A percentile compares a stretch with the other conserved stretches of the same genome.
phyloP scores from a whole-genome alignment of 139 green algal genomes.

The Bryopsis sp. region DNA sequence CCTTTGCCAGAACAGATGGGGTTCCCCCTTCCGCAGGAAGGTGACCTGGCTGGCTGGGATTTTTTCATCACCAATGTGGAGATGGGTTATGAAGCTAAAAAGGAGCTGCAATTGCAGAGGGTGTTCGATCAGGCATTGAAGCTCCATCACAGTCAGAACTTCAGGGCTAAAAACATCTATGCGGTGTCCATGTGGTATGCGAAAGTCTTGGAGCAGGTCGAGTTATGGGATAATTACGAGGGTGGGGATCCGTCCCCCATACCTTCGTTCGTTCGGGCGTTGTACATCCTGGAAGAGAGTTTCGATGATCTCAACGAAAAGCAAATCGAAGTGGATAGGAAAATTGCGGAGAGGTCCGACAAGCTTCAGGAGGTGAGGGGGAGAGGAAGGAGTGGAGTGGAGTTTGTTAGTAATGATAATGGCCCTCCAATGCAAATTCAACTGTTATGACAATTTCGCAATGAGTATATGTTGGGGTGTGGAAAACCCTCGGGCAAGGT shows the following conservation, averaged over 20 bases:
- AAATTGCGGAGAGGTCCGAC: not conserved
- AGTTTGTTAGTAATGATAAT: no score
- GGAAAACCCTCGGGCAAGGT: no score
- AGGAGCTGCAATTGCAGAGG: not conserved
- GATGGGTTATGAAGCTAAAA: not conserved
- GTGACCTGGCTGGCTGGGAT: no score
- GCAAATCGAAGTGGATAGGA: conserved; percentile 12
- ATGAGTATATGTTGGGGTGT: no score
- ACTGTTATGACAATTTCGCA: no score
- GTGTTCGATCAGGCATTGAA: conserved; percentile 17
- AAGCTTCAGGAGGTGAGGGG: not conserved
- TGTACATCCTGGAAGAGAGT: conserved; percentile 15
- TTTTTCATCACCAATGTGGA: conserved; percentile 1
- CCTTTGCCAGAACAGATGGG: no score
- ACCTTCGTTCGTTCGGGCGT: conserved; percentile 1
- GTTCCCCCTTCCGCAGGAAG: no score
- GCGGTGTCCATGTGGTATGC: conserved; percentile 8
- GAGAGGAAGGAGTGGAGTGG: not conserved
- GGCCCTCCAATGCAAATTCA: no score
- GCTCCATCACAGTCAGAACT: conserved; percentile 11
- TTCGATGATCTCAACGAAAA: conserved; percentile 17
- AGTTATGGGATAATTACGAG: conserved; percentile 11
- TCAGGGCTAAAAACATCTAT: conserved; percentile 15
- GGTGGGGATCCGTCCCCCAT: not conserved
- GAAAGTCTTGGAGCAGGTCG: not conserved